Conservation (phyloP, 2,329 filamentous ascomycete genomes). For the Botrytis pseudocinerea region DNA sequence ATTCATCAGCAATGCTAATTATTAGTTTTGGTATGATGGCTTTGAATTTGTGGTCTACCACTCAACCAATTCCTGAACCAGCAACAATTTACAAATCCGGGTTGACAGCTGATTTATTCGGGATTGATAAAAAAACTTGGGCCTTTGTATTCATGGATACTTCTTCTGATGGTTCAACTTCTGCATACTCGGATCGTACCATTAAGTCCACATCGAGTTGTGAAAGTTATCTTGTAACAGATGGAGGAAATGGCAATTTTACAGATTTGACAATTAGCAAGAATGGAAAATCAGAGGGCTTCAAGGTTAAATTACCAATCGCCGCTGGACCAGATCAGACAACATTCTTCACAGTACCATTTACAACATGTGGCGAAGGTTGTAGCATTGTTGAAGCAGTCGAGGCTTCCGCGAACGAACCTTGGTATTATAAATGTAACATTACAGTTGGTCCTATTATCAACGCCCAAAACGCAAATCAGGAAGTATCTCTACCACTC, state of each 20-base stretch:
- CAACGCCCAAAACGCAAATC: background rate
- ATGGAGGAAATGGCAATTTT: background rate
- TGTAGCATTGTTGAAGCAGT: slow-evolving; percentile 38
- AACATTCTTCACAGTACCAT: background rate
- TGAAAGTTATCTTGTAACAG: background rate
- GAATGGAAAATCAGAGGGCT: background rate
- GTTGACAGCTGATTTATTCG: background rate
- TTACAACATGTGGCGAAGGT: slow-evolving; percentile 18
- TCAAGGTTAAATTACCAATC: background rate
- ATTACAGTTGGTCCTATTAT: slow-evolving; percentile 31
- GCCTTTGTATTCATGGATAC: slow-evolving; percentile 2
- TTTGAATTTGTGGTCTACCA: background rate
- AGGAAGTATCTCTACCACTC: background rate
- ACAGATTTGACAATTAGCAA: background rate
- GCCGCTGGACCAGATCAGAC: background rate
- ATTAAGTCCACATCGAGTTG: background rate
- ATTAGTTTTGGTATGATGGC: background rate
- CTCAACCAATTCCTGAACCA: background rate
- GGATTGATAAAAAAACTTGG: background rate
- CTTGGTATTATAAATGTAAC: slow-evolving; percentile 12
- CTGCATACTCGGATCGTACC: background rate
- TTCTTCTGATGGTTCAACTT: background rate
- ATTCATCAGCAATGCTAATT: background rate
- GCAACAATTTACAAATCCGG: background rate
- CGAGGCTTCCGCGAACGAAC: slow-evolving; percentile 38